Evolutionary conservation across 2,329 filamentous ascomycete species (phyloP), one percentile per base, ranked within the genome.

Genomic region (Pezicula radicicola): DNA sequence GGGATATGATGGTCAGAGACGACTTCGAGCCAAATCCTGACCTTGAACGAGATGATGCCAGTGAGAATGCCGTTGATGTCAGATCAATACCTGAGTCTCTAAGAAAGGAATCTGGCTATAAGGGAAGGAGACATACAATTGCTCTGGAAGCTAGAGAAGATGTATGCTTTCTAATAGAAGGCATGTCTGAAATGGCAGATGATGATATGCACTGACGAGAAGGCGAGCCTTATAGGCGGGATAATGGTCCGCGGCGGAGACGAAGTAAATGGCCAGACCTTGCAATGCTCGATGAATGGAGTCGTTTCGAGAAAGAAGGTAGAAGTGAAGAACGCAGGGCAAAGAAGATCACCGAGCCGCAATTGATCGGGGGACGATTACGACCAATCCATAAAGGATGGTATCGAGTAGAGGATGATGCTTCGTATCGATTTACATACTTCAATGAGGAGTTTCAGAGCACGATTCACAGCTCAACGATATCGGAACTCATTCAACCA

Each of bases 391-490:
- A 88, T 57, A 81, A 81, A 60, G 81, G 82, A 13, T 99, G 93
- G 93, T 93, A 90, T 67, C 83, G 88, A 37, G 85, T 89, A 49
- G 89, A 94, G 57, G 92, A 96, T 55, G 93, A 97, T 58, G 84
- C 87, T 0, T 94, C 94, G 0, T 97, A 95, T 68, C 83, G 94
- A 27, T 99, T 97, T 68, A 97, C 94, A 0, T 99, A 99, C 69
- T 99, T 99, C 78, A 97, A 97, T 69, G 94, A 97, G 67, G 91
- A 96, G 57, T 91, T 97, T 51, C 88, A 91, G 63, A 95, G 89
- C 68, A 99, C 94, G 0, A 95, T 99, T 55, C 94, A 99, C 70
- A 94, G 91, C 54, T 90, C 96, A 69, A 94, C 88, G 0, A 96
- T 99, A 52, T 96, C 91, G 2, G 94, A 97, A 67, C 79, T 99